These are phyloP conservation scores for Mucor mucedo DNA, from an alignment of 371 early-diverging fungal genomes.

Conservation along the genomic window DNA sequence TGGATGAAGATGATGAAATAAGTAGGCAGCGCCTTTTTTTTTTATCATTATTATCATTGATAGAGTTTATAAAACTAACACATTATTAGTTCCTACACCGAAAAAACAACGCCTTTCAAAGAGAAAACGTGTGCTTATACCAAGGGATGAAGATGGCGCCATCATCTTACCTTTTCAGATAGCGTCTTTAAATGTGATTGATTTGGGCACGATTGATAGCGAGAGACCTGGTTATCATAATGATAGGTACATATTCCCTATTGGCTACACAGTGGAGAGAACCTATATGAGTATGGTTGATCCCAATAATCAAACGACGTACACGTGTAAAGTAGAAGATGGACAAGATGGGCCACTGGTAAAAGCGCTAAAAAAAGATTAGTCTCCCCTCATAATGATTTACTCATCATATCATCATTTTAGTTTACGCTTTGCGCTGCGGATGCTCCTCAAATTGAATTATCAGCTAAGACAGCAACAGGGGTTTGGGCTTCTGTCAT, in stretches of 20 bases:
- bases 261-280: slow-evolving; percentile 78
- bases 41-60: no score
- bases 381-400: no score
- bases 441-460: slow-evolving; percentile 64
- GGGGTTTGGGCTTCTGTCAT: slow-evolving; percentile 89
- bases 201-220: slow-evolving; percentile 74
- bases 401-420: background rate
- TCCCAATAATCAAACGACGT: slow-evolving; percentile 61
- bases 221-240: slow-evolving; percentile 84
- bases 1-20: slow-evolving; percentile 24
- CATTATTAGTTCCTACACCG: slow-evolving; percentile 7
- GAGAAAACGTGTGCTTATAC: slow-evolving; percentile 49
- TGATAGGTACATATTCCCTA: slow-evolving; percentile 85
- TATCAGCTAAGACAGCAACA: slow-evolving; percentile 78
- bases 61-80: no score
- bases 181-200: slow-evolving; percentile 76
- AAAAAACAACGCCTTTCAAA: slow-evolving; percentile 6
- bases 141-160: slow-evolving; percentile 69
- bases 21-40: background rate
- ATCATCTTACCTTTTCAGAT: slow-evolving; percentile 78
- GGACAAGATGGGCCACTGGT: slow-evolving; percentile 78
- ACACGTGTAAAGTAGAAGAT: slow-evolving; percentile 80
- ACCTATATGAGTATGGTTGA: slow-evolving; percentile 79
- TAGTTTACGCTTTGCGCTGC: slow-evolving; percentile 80
- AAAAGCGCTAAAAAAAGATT: slow-evolving; percentile 5